phyloP scores from a whole-genome alignment of 352 stramenopile genomes.

The Phytophthora chlamydospora region DNA sequence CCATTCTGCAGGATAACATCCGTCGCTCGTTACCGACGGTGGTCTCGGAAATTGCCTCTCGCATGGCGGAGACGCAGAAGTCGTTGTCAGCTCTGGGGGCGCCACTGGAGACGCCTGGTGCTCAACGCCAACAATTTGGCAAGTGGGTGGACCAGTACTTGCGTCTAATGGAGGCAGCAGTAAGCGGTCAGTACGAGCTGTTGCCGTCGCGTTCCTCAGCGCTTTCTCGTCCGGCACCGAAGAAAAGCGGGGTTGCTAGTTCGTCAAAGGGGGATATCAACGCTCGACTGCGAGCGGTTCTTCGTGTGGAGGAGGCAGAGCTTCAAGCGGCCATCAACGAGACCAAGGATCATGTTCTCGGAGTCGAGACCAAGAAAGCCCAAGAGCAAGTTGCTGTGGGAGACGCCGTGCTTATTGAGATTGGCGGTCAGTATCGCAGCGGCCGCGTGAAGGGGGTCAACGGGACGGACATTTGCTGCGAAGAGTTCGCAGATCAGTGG shows the following conservation, averaged over 20 bases:
- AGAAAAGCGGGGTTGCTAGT: no score
- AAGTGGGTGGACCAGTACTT: slow-evolving; percentile 41
- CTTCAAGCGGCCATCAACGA: slow-evolving; percentile 30
- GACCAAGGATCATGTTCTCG: slow-evolving; percentile 14
- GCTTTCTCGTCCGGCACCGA: not conserved
- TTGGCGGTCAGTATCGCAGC: slow-evolving; percentile 15
- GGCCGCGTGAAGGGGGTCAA: slow-evolving; percentile 16
- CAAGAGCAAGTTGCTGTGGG: slow-evolving; percentile 28
- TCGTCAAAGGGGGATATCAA: slow-evolving; percentile 1
- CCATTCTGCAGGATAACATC: slow-evolving; percentile 61
- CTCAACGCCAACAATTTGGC: slow-evolving; percentile 43
- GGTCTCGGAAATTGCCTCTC: slow-evolving; percentile 44
- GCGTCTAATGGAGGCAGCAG: slow-evolving; percentile 38
- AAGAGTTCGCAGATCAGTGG: slow-evolving; percentile 5
- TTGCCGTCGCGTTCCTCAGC: not conserved
- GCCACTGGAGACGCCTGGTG: slow-evolving; percentile 22
- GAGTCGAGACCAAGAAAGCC: not conserved
- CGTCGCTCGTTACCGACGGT: slow-evolving; percentile 51
- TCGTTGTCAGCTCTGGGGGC: slow-evolving; percentile 34
- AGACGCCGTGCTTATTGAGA: slow-evolving; percentile 20
- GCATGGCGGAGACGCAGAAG: slow-evolving; percentile 24
- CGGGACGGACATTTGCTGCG: slow-evolving; percentile 5
- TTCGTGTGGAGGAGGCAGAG: slow-evolving; percentile 32
- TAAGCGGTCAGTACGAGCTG: slow-evolving; percentile 44
- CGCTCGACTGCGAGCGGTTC: slow-evolving; percentile 34